A percentile compares a stretch with the other conserved stretches of the same genome.
phyloP scores from a whole-genome alignment of 2,329 filamentous ascomycete species.

The Neofusicoccum parvum region DNA sequence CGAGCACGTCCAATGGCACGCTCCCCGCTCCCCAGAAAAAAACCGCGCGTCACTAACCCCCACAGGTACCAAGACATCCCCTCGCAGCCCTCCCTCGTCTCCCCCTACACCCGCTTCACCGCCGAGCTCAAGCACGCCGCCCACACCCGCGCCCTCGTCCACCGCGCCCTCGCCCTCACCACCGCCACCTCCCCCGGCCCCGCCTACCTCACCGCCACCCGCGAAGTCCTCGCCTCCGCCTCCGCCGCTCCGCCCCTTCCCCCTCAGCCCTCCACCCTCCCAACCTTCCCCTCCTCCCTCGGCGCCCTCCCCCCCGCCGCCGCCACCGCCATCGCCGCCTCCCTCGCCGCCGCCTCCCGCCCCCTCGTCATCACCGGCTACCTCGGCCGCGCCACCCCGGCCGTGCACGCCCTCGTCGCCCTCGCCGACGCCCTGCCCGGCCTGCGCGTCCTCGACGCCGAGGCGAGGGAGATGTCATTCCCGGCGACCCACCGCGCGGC shows the following conservation, averaged over 20 bases:
- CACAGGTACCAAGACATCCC: constrained; percentile 67
- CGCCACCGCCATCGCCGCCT: constrained; percentile 29
- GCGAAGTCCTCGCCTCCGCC: constrained; percentile 25
- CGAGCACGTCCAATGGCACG: constrained; percentile 46
- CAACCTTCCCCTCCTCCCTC: constrained; percentile 20
- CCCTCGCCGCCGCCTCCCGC: no score
- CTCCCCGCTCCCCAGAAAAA: background rate
- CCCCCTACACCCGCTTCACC: constrained; percentile 82
- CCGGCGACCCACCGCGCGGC: constrained; percentile 28
- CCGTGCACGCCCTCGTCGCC: constrained; percentile 23
- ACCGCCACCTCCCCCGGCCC: constrained; percentile 30
- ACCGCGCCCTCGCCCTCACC: constrained; percentile 32
- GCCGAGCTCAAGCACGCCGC: constrained; percentile 68
- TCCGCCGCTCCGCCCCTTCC: background rate
- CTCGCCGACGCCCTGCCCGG: constrained; percentile 26
- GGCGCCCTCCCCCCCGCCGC: constrained; percentile 24
- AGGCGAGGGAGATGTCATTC: constrained; percentile 28
- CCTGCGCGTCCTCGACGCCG: constrained; percentile 26
- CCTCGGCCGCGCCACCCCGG: constrained; percentile 23
- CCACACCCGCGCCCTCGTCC: constrained; percentile 51
- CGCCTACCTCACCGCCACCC: constrained; percentile 26
- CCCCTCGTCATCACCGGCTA: no score
- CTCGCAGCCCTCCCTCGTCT: constrained; percentile 76
- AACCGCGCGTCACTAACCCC: no score
- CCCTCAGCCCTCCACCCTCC: constrained; percentile 6